phyloP scores from a whole-genome alignment of 73 alveolate species.

The Diophrys sp. region DNA sequence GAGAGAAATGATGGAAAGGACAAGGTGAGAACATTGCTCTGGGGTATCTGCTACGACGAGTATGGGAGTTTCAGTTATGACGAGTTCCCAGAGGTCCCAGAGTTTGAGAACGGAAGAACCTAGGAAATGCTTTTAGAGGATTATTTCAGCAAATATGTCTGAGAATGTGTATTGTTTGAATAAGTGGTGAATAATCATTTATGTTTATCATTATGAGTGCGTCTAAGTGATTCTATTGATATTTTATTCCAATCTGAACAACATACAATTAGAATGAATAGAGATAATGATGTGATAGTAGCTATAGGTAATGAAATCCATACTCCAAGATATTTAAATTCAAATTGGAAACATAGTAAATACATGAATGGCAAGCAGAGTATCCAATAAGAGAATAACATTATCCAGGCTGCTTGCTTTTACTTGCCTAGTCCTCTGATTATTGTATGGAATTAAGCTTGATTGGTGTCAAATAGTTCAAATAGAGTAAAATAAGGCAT shows the following conservation, averaged over 20 bases:
- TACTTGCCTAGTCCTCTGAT: not conserved
- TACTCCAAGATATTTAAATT: not conserved
- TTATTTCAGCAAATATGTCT: constrained; percentile 43
- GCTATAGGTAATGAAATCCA: not conserved
- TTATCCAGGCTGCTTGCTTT: not conserved
- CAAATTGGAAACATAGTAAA: no score
- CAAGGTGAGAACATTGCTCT: constrained; percentile 37
- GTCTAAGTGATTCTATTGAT: not conserved
- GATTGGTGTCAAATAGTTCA: not conserved
- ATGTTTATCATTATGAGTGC: not conserved
- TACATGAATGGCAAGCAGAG: not conserved
- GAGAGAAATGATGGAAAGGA: constrained; percentile 29
- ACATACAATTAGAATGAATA: no score
- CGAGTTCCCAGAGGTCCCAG: constrained; percentile 51
- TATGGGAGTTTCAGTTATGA: constrained; percentile 44
- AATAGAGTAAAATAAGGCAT: no score
- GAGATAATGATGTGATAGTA: not conserved
- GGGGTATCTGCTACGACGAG: constrained; percentile 41
- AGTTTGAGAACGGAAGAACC: constrained; percentile 20
- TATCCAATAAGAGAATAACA: not conserved
- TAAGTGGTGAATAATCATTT: constrained; percentile 18
- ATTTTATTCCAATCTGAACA: not conserved
- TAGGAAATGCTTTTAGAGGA: constrained; percentile 27
- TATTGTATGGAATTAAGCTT: not conserved
- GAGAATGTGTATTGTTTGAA: constrained; percentile 26